Conservation (phyloP, 164 flowering plant species). For the Stephania yunnanensis region DNA sequence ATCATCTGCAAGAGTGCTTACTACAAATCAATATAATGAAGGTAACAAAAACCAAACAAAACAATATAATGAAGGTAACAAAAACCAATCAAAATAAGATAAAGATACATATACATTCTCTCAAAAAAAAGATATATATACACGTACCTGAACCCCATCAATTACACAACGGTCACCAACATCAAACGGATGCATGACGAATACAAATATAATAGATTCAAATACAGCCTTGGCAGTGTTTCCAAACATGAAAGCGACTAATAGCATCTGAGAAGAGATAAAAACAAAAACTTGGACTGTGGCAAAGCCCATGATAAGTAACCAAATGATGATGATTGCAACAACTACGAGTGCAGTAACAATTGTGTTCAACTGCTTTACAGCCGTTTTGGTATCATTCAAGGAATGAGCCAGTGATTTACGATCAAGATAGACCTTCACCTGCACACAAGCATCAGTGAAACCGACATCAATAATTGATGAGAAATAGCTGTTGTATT, state of each 20-base stretch:
- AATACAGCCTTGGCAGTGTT: slow-evolving; percentile 65
- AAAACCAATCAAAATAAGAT: neutral
- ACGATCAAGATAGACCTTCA: slow-evolving; percentile 62
- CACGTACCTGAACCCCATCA: slow-evolving; percentile 75
- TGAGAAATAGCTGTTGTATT: neutral
- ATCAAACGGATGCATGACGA: slow-evolving; percentile 87
- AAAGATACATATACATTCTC: neutral
- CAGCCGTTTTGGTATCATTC: slow-evolving; percentile 78
- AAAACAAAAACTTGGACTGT: slow-evolving; percentile 61
- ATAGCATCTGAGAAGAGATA: slow-evolving; percentile 66
- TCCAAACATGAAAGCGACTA: slow-evolving; percentile 67
- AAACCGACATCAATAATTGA: neutral
- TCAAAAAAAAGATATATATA: neutral
- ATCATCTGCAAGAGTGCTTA: slow-evolving; percentile 43
- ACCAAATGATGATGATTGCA: slow-evolving; percentile 45
- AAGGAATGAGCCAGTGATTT: slow-evolving; percentile 65
- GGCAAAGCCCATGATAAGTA: slow-evolving; percentile 58
- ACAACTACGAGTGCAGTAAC: slow-evolving; percentile 36
- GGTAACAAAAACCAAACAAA: neutral
- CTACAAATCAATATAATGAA: slow-evolving; percentile 11
- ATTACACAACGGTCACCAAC: slow-evolving; percentile 92
- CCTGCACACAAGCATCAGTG: slow-evolving; percentile 34
- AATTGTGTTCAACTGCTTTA: slow-evolving; percentile 64
- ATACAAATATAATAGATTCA: slow-evolving; percentile 82
- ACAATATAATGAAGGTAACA: slow-evolving; percentile 3